Conservation (phyloP, 768 basidiomycete genomes). For the Kockovaella imperatae region DNA sequence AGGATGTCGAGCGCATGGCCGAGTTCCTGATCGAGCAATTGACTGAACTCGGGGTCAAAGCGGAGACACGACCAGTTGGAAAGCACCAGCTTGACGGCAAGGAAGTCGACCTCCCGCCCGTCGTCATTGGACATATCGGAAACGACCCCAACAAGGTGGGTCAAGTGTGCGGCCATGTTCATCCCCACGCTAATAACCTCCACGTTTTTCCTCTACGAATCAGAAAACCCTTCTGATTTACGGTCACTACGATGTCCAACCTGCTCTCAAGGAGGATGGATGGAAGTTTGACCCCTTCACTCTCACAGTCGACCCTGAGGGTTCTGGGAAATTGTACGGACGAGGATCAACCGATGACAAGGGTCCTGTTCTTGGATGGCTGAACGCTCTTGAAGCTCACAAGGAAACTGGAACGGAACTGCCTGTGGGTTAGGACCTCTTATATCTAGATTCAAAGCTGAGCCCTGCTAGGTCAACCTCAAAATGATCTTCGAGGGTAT, state of each 20-base stretch:
- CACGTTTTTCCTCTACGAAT: not conserved
- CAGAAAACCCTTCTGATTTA: conserved; percentile 84
- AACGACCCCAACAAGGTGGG: conserved; percentile 63
- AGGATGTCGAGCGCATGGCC: conserved; percentile 78
- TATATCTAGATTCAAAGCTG: not conserved
- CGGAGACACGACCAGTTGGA: conserved; percentile 67
- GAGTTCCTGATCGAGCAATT: conserved; percentile 70
- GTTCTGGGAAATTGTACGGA: conserved; percentile 62
- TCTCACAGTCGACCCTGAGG: conserved; percentile 53
- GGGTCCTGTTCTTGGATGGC: conserved; percentile 79
- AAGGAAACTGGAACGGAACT: conserved; percentile 57
- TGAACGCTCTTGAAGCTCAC: conserved; percentile 84
- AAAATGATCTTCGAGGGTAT: conserved; percentile 90
- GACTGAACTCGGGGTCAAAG: conserved; percentile 67
- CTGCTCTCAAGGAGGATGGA: conserved; percentile 60
- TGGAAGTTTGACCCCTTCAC: conserved; percentile 83
- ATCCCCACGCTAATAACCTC: not conserved
- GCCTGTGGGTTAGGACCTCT: conserved; percentile 49
- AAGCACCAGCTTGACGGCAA: conserved; percentile 65
- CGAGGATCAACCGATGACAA: conserved; percentile 88
- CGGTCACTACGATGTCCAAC: conserved; percentile 93
- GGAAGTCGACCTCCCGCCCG: conserved; percentile 67
- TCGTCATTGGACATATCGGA: conserved; percentile 72
- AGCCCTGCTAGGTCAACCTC: conserved; percentile 56
- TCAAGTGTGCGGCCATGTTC: not conserved